A percentile compares a stretch with the other conserved stretches of the same genome.
phyloP scores from a whole-genome alignment of 75 land plant genomes.

The Picea glauca region DNA sequence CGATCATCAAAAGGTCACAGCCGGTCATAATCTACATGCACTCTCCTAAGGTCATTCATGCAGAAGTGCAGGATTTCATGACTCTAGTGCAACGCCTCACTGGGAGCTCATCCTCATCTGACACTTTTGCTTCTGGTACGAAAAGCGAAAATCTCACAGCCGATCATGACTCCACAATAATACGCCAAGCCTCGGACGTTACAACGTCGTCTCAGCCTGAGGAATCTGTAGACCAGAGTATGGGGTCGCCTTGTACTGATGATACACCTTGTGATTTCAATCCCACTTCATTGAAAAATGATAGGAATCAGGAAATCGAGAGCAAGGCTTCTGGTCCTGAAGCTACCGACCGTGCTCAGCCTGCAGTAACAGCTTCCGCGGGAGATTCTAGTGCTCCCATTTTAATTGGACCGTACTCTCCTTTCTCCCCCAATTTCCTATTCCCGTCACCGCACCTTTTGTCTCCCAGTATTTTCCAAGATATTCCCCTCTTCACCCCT shows the following conservation, averaged over 20 bases:
- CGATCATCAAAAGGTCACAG: background rate
- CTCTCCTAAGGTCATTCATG: slow-evolving; percentile 43
- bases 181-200: too few relatives aligned
- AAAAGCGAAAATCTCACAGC: background rate
- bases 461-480: slow-evolving; percentile 3
- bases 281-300: background rate
- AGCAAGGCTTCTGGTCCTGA: background rate
- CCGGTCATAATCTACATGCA: slow-evolving; percentile 43
- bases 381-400: too few relatives aligned
- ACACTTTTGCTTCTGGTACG: too few relatives aligned
- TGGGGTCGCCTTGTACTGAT: too few relatives aligned
- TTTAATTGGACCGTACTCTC: background rate
- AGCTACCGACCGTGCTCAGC: too few relatives aligned
- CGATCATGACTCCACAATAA: too few relatives aligned
- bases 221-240: too few relatives aligned
- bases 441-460: background rate
- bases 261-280: background rate
- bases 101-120: slow-evolving; percentile 10
- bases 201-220: too few relatives aligned
- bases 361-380: too few relatives aligned
- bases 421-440: background rate
- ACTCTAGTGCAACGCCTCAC: slow-evolving; percentile 36
- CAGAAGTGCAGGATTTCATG: slow-evolving; percentile 33
- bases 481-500: slow-evolving; percentile 8
- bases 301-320: background rate